Base-by-base conservation (phyloP, 2,329 filamentous ascomycete species). In the Epichloe typhina region DNA sequence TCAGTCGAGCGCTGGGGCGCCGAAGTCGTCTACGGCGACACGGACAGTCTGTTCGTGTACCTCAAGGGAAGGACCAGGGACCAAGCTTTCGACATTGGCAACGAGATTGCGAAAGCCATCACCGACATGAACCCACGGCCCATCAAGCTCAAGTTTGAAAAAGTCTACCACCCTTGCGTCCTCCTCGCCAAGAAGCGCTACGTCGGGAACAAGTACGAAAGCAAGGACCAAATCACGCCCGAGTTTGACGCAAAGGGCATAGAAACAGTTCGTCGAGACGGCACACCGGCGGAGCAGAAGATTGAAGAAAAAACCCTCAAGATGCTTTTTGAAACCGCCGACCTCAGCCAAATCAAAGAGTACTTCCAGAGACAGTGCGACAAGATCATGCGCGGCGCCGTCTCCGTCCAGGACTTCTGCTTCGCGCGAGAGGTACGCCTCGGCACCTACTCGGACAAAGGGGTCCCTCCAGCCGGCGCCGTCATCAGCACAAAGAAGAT, bases 211-310 rank as follows among this genome's bases (percentile, higher is more conserved):
- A 96, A 95, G 64, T 98, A 94, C 69, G 93, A 98, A 63, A 79
- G 75, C 57, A 79, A 77, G 38, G 73, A 77, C 15, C 93, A 98
- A 62, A 71, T 65, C 8, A 80, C 83, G 56, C 91, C 93, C 0
- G 86, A 95, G 1, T 97, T 97, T 57, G 94, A 98, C 64, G 94
- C 93, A 52, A 98, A 98, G 66, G 93, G 94, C 33, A 98, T 97
- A 56, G 94, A 98, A 71, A 98, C 94, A 0, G 91, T 98, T 7
- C 83, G 94, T 2, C 80, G 93, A 46, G 93, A 98, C 64, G 93
- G 93, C 39, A 97, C 90, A 0, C 90, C 91, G 0, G 91, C 90
- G 0, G 88, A 95, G 67, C 91, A 97, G 64, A 96, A 93, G 71
- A 94, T 98, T 45, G 88, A 96, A 66, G 93, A 97, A 65, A 93